phyloP scores from a whole-genome alignment of 2,329 filamentous ascomycete species.

The Colletotrichum navitas region DNA sequence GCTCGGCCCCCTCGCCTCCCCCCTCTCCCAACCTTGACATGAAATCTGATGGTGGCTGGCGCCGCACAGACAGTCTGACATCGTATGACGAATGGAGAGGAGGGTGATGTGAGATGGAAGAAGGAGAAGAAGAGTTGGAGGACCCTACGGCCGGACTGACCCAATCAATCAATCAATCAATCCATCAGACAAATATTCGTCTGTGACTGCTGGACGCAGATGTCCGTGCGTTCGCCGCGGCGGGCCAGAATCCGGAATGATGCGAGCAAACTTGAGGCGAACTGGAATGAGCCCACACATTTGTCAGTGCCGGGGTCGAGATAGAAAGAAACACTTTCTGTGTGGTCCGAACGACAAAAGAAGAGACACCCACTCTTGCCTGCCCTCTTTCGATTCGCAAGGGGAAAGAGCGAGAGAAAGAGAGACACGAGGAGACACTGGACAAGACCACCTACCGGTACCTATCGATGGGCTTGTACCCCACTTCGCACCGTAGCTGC shows the following conservation, averaged over 20 bases:
- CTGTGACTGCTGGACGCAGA: constrained; percentile 15
- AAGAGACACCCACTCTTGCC: constrained; percentile 13
- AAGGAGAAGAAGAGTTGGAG: constrained; percentile 11
- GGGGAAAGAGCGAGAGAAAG: background rate
- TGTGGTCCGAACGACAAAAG: constrained; percentile 10
- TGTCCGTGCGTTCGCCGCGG: constrained; percentile 11
- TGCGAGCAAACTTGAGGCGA: constrained; percentile 4
- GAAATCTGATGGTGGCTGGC: background rate
- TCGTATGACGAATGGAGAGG: constrained; percentile 20
- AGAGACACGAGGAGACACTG: constrained; percentile 8
- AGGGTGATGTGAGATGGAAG: background rate
- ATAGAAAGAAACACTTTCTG: background rate
- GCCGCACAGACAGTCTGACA: constrained; percentile 21
- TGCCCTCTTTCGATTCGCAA: background rate
- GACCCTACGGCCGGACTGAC: constrained; percentile 17
- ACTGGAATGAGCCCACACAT: background rate
- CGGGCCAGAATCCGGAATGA: constrained; percentile 4
- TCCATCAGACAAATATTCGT: constrained; percentile 34
- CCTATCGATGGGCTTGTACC: background rate
- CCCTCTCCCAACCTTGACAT: background rate
- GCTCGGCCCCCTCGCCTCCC: background rate
- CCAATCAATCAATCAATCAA: constrained; percentile 18
- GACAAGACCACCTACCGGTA: constrained; percentile 11
- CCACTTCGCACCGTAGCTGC: constrained; percentile 6
- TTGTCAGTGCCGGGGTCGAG: constrained; percentile 6